Base-by-base conservation (phyloP, 2,329 filamentous ascomycete genomes). In the Colletotrichum orbiculare region DNA sequence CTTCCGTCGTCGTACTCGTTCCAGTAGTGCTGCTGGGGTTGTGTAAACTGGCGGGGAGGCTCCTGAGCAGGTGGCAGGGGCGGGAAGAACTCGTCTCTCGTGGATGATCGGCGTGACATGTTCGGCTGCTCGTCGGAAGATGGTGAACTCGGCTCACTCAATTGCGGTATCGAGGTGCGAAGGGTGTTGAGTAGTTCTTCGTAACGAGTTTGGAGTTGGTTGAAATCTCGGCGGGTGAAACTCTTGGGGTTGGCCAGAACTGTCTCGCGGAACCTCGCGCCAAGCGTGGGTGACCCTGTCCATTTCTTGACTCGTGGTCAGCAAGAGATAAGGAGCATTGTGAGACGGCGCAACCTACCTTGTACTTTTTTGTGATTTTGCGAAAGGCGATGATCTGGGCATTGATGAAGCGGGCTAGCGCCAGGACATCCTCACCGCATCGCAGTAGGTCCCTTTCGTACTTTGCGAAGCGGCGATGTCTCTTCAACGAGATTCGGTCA, bases 1-100 rank as follows among this genome's bases (percentile, higher is more conserved):
- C 92, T 93, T 8, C 91, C 91, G 73, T 94, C 80, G 69, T 96
- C 93, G 75, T 95, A 96, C 75, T 96, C 93, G 75, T 92, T 95
- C 92, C 93, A 96, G 73, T 95, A 96, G 49, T 81, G 80, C 13
- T 77, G 71, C 54, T 75, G 74, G 8, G 75, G 70, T 54, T 63
- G 71, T n/a, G 48, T 41, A 6, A 68, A 66, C 12, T 70, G 63
- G 6, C 76, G 69, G 9, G 75, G 72, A 3, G 76, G 41, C 17
- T 55, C 46, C 17, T 33, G 47, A 12, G 54, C 33, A 7, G 64
- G 64, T 8, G 64, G 64, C 45, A 66, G 38, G 7, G 64, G 60
- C 17, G 60, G 13, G 33, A 63, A 64, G 48, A 66, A 58, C 2
- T 60, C 58, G n/a, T 62, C 25, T 25, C 25, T 48, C 52, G 48